A percentile compares a stretch with the other conserved stretches of the same genome.
phyloP scores from a whole-genome alignment of 2,329 filamentous ascomycete genomes.

The Rachicladosporium sp. region DNA sequence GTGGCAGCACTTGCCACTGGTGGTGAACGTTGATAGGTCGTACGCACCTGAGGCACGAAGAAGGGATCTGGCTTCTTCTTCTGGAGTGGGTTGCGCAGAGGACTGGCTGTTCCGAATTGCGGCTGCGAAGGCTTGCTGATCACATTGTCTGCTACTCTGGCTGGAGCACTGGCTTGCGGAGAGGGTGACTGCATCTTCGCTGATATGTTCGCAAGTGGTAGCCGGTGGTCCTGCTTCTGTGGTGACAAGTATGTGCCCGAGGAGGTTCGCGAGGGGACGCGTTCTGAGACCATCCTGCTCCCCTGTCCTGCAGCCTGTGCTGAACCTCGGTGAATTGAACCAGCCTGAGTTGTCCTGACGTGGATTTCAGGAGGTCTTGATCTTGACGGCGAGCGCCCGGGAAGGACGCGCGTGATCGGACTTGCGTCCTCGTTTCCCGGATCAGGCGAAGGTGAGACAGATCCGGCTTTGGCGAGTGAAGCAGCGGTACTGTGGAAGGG shows the following conservation, averaged over 20 bases:
- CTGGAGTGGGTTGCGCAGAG: conserved; percentile 35
- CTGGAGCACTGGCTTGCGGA: conserved; percentile 6
- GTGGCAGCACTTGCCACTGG: conserved; percentile 1
- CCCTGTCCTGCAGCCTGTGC: no score
- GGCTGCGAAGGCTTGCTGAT: conserved; percentile 18
- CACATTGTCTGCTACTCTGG: conserved; percentile 8
- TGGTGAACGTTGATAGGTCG: conserved; percentile 3
- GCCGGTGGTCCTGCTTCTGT: conserved; percentile 12
- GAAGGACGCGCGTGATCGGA: no score
- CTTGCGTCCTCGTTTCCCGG: no score
- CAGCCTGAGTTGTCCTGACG: no score
- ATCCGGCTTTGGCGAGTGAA: no score
- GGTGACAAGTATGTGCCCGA: conserved; percentile 6
- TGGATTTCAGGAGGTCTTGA: no score
- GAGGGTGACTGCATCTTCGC: conserved; percentile 21
- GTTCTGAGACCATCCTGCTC: conserved; percentile 4
- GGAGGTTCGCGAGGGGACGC: conserved; percentile 2
- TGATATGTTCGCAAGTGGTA: conserved; percentile 20
- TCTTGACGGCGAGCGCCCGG: no score
- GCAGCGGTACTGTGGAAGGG: no score
- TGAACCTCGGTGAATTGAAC: no score
- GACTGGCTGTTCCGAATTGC: conserved; percentile 49
- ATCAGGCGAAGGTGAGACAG: no score
- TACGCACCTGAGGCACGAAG: conserved; percentile 8
- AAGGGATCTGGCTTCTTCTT: conserved; percentile 22